A percentile compares a stretch with the other conserved stretches of the same genome.
Conservation (phyloP, 257 asterid species). For the Solanum paucissectum region DNA sequence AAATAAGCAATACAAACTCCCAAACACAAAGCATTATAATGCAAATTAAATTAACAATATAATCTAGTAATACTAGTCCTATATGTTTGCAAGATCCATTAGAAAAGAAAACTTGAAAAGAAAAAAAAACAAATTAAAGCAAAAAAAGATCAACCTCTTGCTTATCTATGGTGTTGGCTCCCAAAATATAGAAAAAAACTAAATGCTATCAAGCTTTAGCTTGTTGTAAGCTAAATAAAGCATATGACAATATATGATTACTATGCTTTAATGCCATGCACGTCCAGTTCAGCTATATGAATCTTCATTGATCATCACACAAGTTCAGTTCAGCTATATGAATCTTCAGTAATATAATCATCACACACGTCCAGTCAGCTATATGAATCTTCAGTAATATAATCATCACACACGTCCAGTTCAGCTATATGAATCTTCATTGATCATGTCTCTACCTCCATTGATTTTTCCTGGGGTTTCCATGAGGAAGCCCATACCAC, state of each 20-base stretch:
- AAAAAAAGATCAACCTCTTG: background rate
- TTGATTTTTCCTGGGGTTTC: constrained; percentile 38
- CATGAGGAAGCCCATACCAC: constrained; percentile 89
- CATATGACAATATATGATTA: background rate
- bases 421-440: background rate
- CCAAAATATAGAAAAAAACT: constrained; percentile 5
- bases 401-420: background rate
- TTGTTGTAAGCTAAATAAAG: background rate
- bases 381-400: background rate
- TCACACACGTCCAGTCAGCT: background rate
- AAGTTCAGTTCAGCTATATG: background rate
- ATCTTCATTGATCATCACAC: background rate
- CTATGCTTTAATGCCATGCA: background rate
- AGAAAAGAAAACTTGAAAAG: background rate
- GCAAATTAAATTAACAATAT: background rate
- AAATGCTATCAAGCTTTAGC: background rate
- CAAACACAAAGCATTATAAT: constrained; percentile 28
- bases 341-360: background rate
- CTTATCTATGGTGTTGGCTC: constrained; percentile 1
- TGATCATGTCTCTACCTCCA: background rate
- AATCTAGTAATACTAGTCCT: background rate
- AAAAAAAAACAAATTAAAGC: background rate
- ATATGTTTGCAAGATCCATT: background rate
- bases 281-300: background rate
- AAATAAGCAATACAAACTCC: constrained; percentile 23